A percentile compares a stretch with the other conserved stretches of the same genome.
Conservation (phyloP, 2,329 filamentous ascomycete species). For the Calonectria crousiana region DNA sequence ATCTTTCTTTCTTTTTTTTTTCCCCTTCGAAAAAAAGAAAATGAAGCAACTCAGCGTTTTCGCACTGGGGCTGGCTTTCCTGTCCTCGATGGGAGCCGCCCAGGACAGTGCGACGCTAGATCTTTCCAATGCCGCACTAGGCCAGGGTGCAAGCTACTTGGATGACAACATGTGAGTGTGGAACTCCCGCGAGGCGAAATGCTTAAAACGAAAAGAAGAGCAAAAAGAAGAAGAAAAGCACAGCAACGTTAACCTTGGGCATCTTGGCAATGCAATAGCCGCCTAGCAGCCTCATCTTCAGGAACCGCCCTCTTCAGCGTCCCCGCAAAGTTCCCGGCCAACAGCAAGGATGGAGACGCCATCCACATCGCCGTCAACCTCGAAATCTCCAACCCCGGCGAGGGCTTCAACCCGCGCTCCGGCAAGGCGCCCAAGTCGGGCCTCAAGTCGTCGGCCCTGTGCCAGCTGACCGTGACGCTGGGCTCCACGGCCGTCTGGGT, state of each 20-base stretch:
- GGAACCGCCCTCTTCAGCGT: background rate
- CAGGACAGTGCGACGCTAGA: constrained; percentile 6
- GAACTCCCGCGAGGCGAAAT: background rate
- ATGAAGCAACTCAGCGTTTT: constrained; percentile 5
- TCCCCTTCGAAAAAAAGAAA: background rate
- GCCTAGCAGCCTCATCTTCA: background rate
- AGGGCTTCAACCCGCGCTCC: constrained; percentile 6
- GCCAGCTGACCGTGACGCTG: background rate
- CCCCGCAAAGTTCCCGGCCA: background rate
- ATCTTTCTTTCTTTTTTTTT: background rate
- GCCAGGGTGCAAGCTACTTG: background rate
- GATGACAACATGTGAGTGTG: background rate
- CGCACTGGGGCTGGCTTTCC: background rate
- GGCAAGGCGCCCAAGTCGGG: constrained; percentile 11
- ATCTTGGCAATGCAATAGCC: background rate
- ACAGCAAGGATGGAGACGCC: constrained; percentile 9
- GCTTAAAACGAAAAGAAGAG: background rate
- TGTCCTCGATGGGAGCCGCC: constrained; percentile 2
- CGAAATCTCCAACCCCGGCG: constrained; percentile 12
- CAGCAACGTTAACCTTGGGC: background rate
- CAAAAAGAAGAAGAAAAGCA: background rate
- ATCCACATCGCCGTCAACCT: constrained; percentile 10
- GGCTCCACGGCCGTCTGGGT: constrained; percentile 9
- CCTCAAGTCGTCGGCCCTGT: background rate
- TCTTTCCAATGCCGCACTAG: background rate